Evolutionary conservation across 305 asterid genomes (phyloP), one percentile per base, ranked within the genome.

Genomic region (Nicotiana rustica): DNA sequence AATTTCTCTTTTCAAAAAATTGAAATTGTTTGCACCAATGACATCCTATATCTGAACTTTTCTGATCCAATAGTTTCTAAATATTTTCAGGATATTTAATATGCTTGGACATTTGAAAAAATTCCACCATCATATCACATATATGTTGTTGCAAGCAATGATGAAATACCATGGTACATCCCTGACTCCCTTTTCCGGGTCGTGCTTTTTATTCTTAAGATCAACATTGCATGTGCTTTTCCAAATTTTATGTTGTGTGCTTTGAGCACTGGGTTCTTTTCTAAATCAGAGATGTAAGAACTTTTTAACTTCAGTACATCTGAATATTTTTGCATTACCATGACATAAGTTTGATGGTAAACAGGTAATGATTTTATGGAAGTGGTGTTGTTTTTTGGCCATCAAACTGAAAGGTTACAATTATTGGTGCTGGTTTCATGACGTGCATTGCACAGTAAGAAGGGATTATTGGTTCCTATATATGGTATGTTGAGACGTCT

Each of bases 131-230:
- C n/a, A 35, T 10, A 6, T 21, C 21, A 36, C 60, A 47, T 15
- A 13, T 15, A 71, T 71, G 79, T 71, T 7, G 15, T 52, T 71
- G 41, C 21, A 71, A 71, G 61, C 0, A 47, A 71, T 6, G 19
- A 13, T 71, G 79, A 73, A 47, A 73, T 73, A 47, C 38, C 41
- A 73, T 21, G 62, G 21, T n/a, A 19, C 62, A 47, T 73, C 62
- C 17, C 5, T 21, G 79, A 6, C 61, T 47, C 79, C 62, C 14
- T 73, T 44, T 49, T 49, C 41, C 7, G 41, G 62, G 14, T 47
- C 38, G 13, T 73, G 49, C 38, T 47, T 47, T 47, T 73, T 21
- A 47, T 0, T 49, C 47, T 21, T 47, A 47, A 21, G 79, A 47
- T 4, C 62, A 70, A 14, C 13, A 18, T 69, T 41, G 77, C 57